Percentiles rank a stretch among this genome's conserved stretches.
Conservation (phyloP, 2,329 filamentous ascomycete genomes). For the Aspergillus awamori region DNA sequence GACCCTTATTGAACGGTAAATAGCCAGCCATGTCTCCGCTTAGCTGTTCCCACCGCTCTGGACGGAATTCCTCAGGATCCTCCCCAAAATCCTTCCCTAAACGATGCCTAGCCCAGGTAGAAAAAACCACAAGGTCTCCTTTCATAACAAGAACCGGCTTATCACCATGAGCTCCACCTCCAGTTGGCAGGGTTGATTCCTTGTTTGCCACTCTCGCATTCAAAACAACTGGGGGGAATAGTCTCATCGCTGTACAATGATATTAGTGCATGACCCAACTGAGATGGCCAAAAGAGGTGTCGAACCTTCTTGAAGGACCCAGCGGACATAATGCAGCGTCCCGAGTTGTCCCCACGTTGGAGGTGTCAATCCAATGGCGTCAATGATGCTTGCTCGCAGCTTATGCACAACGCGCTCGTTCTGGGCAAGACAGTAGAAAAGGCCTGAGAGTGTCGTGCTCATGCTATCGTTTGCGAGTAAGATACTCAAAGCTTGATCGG, state of each 20-base stretch:
- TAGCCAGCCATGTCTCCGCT: constrained; percentile 41
- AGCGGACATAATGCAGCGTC: constrained; percentile 15
- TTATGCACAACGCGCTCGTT: constrained; percentile 8
- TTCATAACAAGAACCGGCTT: constrained; percentile 30
- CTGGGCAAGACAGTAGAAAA: constrained; percentile 15
- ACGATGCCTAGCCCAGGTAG: constrained; percentile 34
- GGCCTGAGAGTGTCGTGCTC: constrained; percentile 18
- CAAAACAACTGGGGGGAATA: constrained; percentile 8
- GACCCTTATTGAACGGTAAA: constrained; percentile 50
- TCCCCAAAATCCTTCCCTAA: constrained; percentile 30
- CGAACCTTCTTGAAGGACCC: constrained; percentile 7
- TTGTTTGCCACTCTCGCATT: constrained; percentile 14
- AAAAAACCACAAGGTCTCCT: constrained; percentile 25
- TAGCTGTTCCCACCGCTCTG: constrained; percentile 37
- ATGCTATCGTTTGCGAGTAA: constrained; percentile 19
- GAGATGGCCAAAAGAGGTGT: background rate
- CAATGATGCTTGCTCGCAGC: constrained; percentile 7
- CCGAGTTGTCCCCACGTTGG: constrained; percentile 15
- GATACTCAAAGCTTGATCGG: constrained; percentile 13
- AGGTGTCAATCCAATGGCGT: background rate
- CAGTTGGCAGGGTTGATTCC: constrained; percentile 26
- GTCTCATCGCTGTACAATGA: background rate
- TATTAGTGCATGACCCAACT: background rate
- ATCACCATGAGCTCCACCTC: constrained; percentile 33
- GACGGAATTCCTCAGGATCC: constrained; percentile 32